Percentiles rank a stretch among this genome's conserved stretches.
These are phyloP conservation scores for Termitomyces sp. DNA, from an alignment of 768 basidiomycete species.

Conservation along the genomic window DNA sequence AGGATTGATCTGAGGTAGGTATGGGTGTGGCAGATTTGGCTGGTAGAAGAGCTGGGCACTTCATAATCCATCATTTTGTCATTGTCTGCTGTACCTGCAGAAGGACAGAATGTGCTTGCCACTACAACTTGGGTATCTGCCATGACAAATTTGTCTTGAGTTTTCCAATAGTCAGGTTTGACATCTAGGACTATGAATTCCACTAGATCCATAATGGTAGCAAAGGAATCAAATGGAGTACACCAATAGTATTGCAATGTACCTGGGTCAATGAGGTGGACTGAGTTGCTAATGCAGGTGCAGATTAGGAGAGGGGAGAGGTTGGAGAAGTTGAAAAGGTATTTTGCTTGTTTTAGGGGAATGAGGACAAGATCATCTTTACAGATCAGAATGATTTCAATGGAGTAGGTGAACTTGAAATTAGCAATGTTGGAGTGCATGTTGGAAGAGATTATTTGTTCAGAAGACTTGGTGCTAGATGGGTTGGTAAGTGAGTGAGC, in stretches of 20 bases:
- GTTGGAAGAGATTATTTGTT: conserved; percentile 91
- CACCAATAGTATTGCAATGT: conserved; percentile 94
- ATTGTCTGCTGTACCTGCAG: conserved; percentile 21
- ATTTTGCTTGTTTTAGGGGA: conserved; percentile 40
- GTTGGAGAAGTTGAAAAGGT: too few relatives aligned
- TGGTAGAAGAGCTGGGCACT: too few relatives aligned
- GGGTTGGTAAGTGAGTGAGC: too few relatives aligned
- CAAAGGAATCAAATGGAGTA: conserved; percentile 79
- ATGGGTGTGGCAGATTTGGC: conserved; percentile 70
- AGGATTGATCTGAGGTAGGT: conserved; percentile 91
- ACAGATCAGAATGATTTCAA: conserved; percentile 95
- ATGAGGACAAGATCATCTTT: conserved; percentile 97
- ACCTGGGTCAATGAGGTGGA: conserved; percentile 65
- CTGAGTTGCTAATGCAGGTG: too few relatives aligned
- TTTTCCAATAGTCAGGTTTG: too few relatives aligned
- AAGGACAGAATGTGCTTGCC: conserved; percentile 72
- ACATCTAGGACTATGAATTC: too few relatives aligned
- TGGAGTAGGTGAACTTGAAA: conserved; percentile 96
- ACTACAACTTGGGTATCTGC: conserved; percentile 83
- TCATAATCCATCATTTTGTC: too few relatives aligned
- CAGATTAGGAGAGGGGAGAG: too few relatives aligned
- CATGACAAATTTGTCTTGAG: conserved; percentile 30
- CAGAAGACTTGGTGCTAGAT: conserved; percentile 34
- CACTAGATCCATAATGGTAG: conserved; percentile 52
- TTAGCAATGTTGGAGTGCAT: conserved; percentile 91